Base-by-base conservation (phyloP, 2,329 filamentous ascomycete species). In the Sarocladium oryzae region DNA sequence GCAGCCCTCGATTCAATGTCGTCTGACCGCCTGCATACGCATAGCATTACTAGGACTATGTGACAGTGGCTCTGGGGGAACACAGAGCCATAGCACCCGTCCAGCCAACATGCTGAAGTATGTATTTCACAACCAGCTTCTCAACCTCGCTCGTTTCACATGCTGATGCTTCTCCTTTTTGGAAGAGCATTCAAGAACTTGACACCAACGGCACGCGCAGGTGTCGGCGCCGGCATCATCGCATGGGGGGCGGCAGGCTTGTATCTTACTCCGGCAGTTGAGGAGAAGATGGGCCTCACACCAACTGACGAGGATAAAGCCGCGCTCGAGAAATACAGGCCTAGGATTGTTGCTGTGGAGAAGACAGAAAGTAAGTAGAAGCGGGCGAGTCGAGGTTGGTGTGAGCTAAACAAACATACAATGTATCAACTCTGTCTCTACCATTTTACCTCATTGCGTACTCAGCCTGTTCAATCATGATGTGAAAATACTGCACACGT, bases 181-280 rank as follows among this genome's bases (percentile, higher is more conserved):
- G 16, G 13, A 49, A 87, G 84, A 61, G 74, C 82, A 50, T 95
- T 90, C 72, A 84, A 78, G 63, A 81, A 79, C 59, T 82, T 95
- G 51, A 72, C 84, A 3, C 79, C 85, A 16, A 84, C 79, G 58
- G 85, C 86, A 21, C 86, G 87, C 52, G 69, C 88, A 37, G 69
- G 84, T 45, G 76, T 95, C 56, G 91, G 91, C 58, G 65, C 82
- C 46, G 86, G 83, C 59, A 69, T 95, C 57, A 81, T 96, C 62
- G 80, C 80, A 30, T 96, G 89, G 81, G 89, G 88, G 13, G 71
- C 74, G 36, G 71, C 82, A 36, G 91, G 89, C 15, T 75, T 93
- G n/a, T 84, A 85, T 63, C 63, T 88, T 16, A 82, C 86, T 4
- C 86, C 92, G 62, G 75, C 76, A 52, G 82, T 85, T 15, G 90